Conservation (phyloP, 2,329 filamentous ascomycete genomes). For the Stromatinia cepivora region DNA sequence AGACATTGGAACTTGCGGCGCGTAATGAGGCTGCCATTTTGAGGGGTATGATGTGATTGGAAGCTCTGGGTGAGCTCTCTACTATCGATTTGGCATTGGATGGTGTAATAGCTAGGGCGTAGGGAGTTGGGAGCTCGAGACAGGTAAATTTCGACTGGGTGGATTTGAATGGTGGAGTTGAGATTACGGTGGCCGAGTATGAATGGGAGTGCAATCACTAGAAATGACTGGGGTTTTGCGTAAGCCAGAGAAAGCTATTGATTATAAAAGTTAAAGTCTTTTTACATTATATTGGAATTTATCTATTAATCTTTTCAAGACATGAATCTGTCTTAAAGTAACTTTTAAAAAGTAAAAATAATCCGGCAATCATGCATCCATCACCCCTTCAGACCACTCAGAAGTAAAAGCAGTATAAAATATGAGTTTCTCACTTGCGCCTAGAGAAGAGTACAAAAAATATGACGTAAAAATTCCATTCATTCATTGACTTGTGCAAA, state of each 20-base stretch:
- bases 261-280: not conserved
- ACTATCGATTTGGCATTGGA: not conserved
- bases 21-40: conserved; percentile 10
- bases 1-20: conserved; percentile 20
- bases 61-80: conserved; percentile 1
- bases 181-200: not conserved
- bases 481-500: not conserved
- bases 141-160: conserved; percentile 1
- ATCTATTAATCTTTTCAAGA: too few species aligned
- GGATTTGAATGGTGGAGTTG: not conserved
- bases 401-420: not conserved
- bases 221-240: not conserved
- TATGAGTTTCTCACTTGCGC: not conserved
- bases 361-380: not conserved
- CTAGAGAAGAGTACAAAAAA: not conserved
- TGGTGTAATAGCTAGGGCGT: not conserved
- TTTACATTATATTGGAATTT: not conserved
- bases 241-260: not conserved
- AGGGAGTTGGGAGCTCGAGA: not conserved
- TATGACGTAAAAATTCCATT: not conserved
- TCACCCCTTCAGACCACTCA: not conserved
- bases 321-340: too few species aligned
- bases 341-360: too few species aligned
- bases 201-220: not conserved
- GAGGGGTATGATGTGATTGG: not conserved